Base-by-base conservation (phyloP, 495 filamentous ascomycete species). In the Staphylotrichum longicolle region DNA sequence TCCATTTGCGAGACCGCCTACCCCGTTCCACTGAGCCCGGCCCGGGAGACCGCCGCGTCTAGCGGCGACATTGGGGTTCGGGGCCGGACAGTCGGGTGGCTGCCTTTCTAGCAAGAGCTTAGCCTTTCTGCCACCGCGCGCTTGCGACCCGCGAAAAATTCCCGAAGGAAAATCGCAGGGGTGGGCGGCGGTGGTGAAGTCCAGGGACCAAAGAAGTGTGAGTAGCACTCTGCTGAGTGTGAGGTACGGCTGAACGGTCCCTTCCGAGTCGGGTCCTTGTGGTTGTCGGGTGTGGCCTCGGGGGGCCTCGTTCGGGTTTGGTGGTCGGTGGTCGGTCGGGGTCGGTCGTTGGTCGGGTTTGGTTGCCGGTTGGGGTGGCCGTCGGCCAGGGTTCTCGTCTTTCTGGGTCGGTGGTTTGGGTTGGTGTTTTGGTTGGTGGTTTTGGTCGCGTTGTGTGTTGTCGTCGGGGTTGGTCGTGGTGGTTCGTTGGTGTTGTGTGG, bases 171-270 rank as follows among this genome's bases (percentile, higher is more conserved):
- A 27, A 6, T 10, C 49, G 30, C 14, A 11, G 54, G 39, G 53
- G 53, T 55, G 39, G 32, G 53, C 55, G n/a, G 14, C 6, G 3
- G n/a, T 35, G 55, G 41, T 35, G 46, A 51, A 41, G 57, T 58
- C 27, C 46, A 58, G 57, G 57, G 57, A 58, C 47, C 45, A 34
- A 20, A 41, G 20, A 5, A 5, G 57, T 59, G 27, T 52, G 57
- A 2, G 48, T 59, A 52, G 12, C 15, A 59, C 48, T 59, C 57
- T 45, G 47, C 39, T 42, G 40, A 52, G 47, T 44, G 57, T 20
- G 57, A 59, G 57, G 57, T 59, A 45, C 57, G 47, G 47, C 47
- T 11, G 27, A 2, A 52, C 40, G 6, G n/a, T 0, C 45, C 33
- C 39, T 33, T n/a, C 27, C 40, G 30, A 14, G 30, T 55, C 20